Evolutionary conservation across 1,284 basidiomycete species (phyloP).

Genomic region (Cutaneotrichosporon daszewskae): DNA sequence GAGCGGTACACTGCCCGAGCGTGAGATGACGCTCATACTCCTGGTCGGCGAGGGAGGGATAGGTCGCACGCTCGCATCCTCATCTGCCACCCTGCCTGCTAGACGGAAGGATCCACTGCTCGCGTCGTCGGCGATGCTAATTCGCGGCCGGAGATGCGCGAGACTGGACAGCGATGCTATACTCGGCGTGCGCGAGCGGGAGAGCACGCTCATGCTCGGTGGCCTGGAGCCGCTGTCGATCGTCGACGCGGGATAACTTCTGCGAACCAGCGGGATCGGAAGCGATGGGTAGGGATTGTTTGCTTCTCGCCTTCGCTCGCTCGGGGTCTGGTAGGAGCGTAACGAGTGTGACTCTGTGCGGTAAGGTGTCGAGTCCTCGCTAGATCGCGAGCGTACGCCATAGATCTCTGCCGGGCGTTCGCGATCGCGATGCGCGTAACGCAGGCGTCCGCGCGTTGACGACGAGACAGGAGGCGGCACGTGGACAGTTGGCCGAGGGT

Average conservation of each 20-base stretch:
- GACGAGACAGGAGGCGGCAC: background rate
- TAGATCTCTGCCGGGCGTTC: background rate
- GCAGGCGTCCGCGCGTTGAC: slow-evolving; percentile 34
- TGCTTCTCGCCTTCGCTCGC: slow-evolving; percentile 26
- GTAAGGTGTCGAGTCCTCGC: slow-evolving; percentile 14
- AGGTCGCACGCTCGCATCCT: slow-evolving; percentile 80
- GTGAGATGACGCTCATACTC: slow-evolving; percentile 26
- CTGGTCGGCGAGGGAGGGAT: slow-evolving; percentile 81
- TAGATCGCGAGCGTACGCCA: slow-evolving; percentile 1
- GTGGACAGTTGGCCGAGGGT: slow-evolving; percentile 1
- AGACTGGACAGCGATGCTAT: slow-evolving; percentile 20
- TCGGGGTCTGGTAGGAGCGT: slow-evolving; percentile 18
- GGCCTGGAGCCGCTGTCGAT: slow-evolving; percentile 23
- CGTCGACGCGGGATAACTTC: slow-evolving; percentile 23
- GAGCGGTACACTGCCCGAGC: too few relatives aligned
- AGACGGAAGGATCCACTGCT: slow-evolving; percentile 7
- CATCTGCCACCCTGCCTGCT: slow-evolving; percentile 62
- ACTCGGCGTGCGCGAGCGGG: slow-evolving; percentile 29
- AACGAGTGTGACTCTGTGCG: slow-evolving; percentile 42
- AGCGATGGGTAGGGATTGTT: slow-evolving; percentile 45
- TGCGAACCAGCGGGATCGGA: slow-evolving; percentile 26
- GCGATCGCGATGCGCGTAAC: background rate
- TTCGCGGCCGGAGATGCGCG: slow-evolving; percentile 6
- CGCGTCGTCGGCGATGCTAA: slow-evolving; percentile 19
- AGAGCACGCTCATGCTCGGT: slow-evolving; percentile 20